These are phyloP conservation scores for Hylodesmum podocarpum DNA, from an alignment of 306 rosid genomes.

Conservation along the genomic window DNA sequence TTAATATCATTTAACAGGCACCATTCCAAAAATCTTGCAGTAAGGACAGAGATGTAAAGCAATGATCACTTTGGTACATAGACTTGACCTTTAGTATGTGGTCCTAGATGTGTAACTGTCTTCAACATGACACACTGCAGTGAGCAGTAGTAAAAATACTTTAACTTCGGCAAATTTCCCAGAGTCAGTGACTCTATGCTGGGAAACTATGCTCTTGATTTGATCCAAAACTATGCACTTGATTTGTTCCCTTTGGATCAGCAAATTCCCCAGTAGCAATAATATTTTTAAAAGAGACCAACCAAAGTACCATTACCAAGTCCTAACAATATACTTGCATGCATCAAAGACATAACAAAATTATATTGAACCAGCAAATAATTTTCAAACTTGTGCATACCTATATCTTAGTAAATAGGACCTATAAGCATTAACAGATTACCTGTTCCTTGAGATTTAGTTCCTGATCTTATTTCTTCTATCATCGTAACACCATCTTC, in stretches of 20 bases:
- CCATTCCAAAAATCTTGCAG: background rate
- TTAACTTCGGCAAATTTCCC: background rate
- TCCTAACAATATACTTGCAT: background rate
- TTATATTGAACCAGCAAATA: conserved; percentile 37
- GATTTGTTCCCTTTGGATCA: background rate
- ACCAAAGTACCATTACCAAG: background rate
- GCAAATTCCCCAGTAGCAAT: too few relatives aligned
- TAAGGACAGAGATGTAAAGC: background rate
- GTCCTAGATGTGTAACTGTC: background rate
- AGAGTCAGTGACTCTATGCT: background rate
- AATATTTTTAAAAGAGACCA: background rate
- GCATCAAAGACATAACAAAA: background rate
- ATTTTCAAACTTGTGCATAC: too few relatives aligned
- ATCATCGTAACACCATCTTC: conserved; percentile 77
- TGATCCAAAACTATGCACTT: too few relatives aligned
- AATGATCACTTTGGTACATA: background rate
- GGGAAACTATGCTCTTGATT: background rate
- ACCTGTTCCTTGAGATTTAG: conserved; percentile 85
- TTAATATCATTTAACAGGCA: background rate
- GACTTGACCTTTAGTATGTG: background rate
- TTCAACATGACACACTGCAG: background rate
- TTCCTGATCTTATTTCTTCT: conserved; percentile 81
- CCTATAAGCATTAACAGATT: too few relatives aligned
- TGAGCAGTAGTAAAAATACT: background rate
- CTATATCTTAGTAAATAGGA: too few relatives aligned